Base-by-base conservation (phyloP, 2,329 filamentous ascomycete species). In the Myriosclerotinia curreyana region DNA sequence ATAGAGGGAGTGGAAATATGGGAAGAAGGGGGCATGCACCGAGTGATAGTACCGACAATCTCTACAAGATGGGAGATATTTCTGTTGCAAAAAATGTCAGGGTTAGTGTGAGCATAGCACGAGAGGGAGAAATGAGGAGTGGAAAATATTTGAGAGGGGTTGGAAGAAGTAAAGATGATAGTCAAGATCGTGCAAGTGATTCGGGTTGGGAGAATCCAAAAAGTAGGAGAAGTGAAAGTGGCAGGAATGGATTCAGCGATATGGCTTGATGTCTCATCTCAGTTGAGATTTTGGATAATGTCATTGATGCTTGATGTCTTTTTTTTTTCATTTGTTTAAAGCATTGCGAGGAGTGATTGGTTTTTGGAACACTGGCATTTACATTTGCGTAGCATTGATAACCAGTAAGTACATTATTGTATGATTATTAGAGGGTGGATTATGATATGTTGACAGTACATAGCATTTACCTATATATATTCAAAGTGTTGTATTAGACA, bases 21-120 rank as follows among this genome's bases (percentile, higher is more conserved):
- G 51, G 56, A 17, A 58, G 46, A 31, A 56, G 25, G 60, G 42
- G 36, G 15, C 36, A 31, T 25, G 65, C 14, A 22, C 8, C 36
- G 15, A 64, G 62, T 25, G 66, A 66, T 44, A 71, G 69, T 60
- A 55, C 63, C n/a, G 69, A 71, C 54, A 66, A 68, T 48, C 46
- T 72, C 25, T 71, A 72, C 56, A 65, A 66, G 4, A 64, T 71
- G 63, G 66, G 67, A 31, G 65, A 68, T 59, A 72, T 72, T 62
- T 67, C 64, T 12, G 61, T 71, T 8, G 70, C 70, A 44, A 70
- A 68, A 6, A 69, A 72, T 42, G 69, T 72, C 1, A 68, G 65
- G 14, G 66, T 72, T 20, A 59, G 51, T 40, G 65, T 69, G 46
- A 67, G 66, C 53, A 55, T 61, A 11, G 59, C 46, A 22, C 31